Percentiles rank a stretch among this genome's conserved stretches.
These are phyloP conservation scores for Coelastrella sp. DNA, from an alignment of 139 green algal species.

Conservation along the genomic window DNA sequence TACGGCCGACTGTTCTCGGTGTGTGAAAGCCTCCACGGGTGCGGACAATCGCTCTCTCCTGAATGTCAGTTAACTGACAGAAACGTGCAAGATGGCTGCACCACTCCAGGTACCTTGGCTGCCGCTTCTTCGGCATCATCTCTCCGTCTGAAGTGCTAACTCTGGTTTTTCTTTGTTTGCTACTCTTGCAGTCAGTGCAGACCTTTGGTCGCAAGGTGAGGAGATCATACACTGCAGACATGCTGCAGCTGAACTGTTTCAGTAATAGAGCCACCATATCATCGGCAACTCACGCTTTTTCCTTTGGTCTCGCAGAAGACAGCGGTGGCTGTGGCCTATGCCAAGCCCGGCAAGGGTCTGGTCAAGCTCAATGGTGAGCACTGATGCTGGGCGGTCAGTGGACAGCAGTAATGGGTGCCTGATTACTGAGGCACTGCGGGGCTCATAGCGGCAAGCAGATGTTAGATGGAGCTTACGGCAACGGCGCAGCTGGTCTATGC, in stretches of 20 bases:
- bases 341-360: slow-evolving; percentile 94
- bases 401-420: not conserved
- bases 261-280: slow-evolving; percentile 2
- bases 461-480: no score
- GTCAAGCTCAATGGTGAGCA: slow-evolving; percentile 96
- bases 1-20: not conserved
- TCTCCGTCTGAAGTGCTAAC: not conserved
- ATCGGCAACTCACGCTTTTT: slow-evolving; percentile 7
- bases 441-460: no score
- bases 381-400: not conserved
- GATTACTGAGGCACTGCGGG: not conserved
- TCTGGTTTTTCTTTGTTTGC: not conserved
- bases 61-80: slow-evolving; percentile 25
- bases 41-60: not conserved
- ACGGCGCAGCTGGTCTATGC: no score
- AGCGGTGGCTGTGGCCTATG: slow-evolving; percentile 95
- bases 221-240: not conserved
- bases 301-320: slow-evolving; percentile 88
- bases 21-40: not conserved
- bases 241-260: not conserved
- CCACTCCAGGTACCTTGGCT: slow-evolving; percentile 19
- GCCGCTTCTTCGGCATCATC: not conserved
- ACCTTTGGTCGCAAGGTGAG: slow-evolving; percentile 95
- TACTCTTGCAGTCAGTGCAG: slow-evolving; percentile 90
- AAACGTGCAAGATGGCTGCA: slow-evolving; percentile 26